Evolutionary conservation across 2,329 filamentous ascomycete species (phyloP).

Genomic region (Aspergillus quadrilineatus): DNA sequence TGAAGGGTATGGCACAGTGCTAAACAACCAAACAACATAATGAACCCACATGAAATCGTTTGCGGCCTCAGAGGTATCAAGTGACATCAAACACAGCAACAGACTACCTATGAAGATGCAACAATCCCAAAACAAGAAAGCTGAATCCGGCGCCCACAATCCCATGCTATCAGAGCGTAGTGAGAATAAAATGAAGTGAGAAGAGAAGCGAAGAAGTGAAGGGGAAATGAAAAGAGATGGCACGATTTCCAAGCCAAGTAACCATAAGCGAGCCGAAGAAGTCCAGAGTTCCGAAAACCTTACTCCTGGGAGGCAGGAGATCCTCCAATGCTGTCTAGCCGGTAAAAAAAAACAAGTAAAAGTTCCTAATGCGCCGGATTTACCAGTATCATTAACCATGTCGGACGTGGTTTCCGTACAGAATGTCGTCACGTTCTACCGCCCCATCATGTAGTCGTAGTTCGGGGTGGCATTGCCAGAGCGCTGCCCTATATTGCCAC

Average conservation of each 20-base stretch:
- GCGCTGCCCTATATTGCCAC: conserved; percentile 30
- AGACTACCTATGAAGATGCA: conserved; percentile 19
- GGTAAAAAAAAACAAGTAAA: conserved; percentile 36
- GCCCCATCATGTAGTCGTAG: conserved; percentile 52
- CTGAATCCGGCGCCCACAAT: conserved; percentile 31
- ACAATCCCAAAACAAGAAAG: conserved; percentile 10
- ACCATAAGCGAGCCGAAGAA: conserved; percentile 30
- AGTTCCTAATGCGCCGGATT: conserved; percentile 41
- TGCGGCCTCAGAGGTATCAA: conserved; percentile 19
- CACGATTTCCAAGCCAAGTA: conserved; percentile 18
- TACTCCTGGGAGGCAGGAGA: conserved; percentile 38
- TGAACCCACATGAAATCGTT: conserved; percentile 12
- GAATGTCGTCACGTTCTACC: conserved; percentile 34
- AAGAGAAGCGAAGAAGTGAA: conserved; percentile 19
- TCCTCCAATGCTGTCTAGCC: conserved; percentile 45
- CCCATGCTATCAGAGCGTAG: conserved; percentile 31
- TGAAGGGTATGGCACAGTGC: conserved; percentile 36
- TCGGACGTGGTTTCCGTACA: conserved; percentile 39
- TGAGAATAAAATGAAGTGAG: conserved; percentile 21
- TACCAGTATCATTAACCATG: conserved; percentile 43
- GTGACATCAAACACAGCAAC: conserved; percentile 25
- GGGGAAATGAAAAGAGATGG: conserved; percentile 19
- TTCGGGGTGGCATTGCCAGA: conserved; percentile 38
- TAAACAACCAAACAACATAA: conserved; percentile 20
- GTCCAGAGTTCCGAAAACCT: conserved; percentile 32